These are phyloP conservation scores for Polytrichum commune DNA, from an alignment of 225 moss, liverwort and hornwort species.

Conservation along the genomic window DNA sequence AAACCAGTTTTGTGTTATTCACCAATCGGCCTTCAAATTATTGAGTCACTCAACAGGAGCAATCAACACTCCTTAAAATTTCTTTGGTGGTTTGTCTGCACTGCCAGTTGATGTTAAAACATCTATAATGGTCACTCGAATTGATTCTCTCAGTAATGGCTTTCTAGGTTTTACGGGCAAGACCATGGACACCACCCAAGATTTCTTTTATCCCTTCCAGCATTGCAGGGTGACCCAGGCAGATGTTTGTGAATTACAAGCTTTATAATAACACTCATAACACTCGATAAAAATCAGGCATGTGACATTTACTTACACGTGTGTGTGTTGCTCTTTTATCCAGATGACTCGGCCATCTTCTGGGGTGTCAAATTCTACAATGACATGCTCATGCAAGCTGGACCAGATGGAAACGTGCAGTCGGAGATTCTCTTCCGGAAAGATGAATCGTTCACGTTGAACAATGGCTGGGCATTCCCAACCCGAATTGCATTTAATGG, in stretches of 20 bases:
- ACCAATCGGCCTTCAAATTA: background rate
- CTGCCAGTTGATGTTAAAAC: background rate
- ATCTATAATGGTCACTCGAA: too few relatives aligned
- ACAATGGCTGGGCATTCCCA: conserved; percentile 54
- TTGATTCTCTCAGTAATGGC: too few relatives aligned
- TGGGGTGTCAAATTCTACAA: conserved; percentile 68
- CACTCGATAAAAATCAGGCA: too few relatives aligned
- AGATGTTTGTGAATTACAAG: too few relatives aligned
- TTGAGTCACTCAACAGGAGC: background rate
- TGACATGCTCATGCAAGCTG: conserved; percentile 68
- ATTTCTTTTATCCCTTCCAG: background rate
- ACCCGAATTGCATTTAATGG: conserved; percentile 46
- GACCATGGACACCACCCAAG: background rate
- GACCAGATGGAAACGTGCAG: conserved; percentile 54
- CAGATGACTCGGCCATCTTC: conserved; percentile 62
- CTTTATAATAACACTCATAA: too few relatives aligned
- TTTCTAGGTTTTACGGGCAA: background rate
- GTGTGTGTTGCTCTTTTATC: background rate
- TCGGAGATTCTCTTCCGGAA: conserved; percentile 60
- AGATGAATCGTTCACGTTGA: conserved; percentile 27
- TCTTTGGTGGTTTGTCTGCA: background rate
- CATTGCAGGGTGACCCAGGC: background rate
- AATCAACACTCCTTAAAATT: background rate
- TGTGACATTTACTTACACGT: background rate
- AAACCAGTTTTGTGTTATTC: background rate